phyloP scores from a whole-genome alignment of 202 grass and related monocot species.

The Eragrostis tef region DNA sequence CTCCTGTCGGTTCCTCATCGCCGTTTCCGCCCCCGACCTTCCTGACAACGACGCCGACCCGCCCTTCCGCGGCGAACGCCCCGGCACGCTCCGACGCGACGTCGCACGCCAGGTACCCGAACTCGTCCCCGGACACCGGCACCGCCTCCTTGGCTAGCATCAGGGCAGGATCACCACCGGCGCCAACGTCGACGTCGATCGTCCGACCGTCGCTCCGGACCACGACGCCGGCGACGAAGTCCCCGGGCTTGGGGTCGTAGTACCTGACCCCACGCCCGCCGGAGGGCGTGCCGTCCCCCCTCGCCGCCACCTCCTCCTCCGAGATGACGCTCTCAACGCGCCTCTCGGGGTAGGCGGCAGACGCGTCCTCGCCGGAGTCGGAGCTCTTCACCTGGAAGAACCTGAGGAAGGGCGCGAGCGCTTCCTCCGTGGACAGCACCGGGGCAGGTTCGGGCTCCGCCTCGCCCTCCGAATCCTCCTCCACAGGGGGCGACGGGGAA shows the following conservation, averaged over 20 bases:
- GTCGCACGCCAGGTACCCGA: slow-evolving; percentile 57
- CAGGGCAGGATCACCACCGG: slow-evolving; percentile 58
- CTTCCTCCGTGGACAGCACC: slow-evolving; percentile 39
- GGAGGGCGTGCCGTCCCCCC: not conserved
- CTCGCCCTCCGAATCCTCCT: not conserved
- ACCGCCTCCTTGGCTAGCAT: slow-evolving; percentile 83
- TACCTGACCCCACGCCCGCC: slow-evolving; percentile 44
- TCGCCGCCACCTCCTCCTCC: not conserved
- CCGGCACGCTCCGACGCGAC: slow-evolving; percentile 39
- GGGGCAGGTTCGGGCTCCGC: slow-evolving; percentile 40
- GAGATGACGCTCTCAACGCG: not conserved
- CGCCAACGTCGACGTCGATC: slow-evolving; percentile 70
- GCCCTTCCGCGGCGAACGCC: slow-evolving; percentile 51
- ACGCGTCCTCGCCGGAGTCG: slow-evolving; percentile 17
- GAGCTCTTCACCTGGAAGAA: slow-evolving; percentile 63
- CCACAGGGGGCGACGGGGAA: slow-evolving; percentile 1
- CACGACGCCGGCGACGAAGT: slow-evolving; percentile 77
- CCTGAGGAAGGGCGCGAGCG: slow-evolving; percentile 71
- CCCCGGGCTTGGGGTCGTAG: slow-evolving; percentile 75
- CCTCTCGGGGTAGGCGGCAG: not conserved
- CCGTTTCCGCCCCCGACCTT: slow-evolving; percentile 29
- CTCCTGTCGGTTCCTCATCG: slow-evolving; percentile 1
- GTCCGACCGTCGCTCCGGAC: slow-evolving; percentile 62
- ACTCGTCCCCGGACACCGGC: slow-evolving; percentile 60
- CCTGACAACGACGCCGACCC: slow-evolving; percentile 64